phyloP scores from a whole-genome alignment of 306 rosid genomes.

The Quillaja saponaria region DNA sequence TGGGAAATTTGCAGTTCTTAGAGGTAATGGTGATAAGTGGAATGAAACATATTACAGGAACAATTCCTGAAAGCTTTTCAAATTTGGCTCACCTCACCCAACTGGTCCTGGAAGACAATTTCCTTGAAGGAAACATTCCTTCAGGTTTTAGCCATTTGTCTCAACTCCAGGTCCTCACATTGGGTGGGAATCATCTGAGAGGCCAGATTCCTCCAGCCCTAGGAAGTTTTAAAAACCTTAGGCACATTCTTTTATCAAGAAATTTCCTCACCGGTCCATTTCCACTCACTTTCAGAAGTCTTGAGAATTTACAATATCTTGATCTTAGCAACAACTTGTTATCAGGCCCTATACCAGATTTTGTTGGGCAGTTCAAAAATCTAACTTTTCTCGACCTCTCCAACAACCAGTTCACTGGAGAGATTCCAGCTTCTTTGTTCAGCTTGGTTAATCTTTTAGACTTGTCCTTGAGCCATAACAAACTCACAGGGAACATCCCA shows the following conservation, averaged over 20 bases:
- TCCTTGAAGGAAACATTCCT: constrained; percentile 78
- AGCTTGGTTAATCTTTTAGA: constrained; percentile 62
- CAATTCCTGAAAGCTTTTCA: constrained; percentile 73
- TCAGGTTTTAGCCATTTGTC: constrained; percentile 64
- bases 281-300: constrained; percentile 55
- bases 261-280: constrained; percentile 67
- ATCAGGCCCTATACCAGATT: constrained; percentile 65
- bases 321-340: constrained; percentile 78
- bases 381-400: constrained; percentile 75
- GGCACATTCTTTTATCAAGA: constrained; percentile 66
- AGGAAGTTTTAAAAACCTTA: constrained; percentile 58
- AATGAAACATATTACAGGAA: constrained; percentile 72
- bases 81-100: constrained; percentile 70
- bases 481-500: constrained; percentile 73
- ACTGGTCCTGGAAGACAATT: constrained; percentile 71
- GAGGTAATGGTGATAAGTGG: constrained; percentile 83
- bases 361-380: constrained; percentile 55
- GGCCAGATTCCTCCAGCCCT: constrained; percentile 78
- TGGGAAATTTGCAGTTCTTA: constrained; percentile 70
- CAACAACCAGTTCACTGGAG: constrained; percentile 63
- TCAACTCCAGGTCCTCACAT: constrained; percentile 65
- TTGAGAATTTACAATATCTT: constrained; percentile 58
- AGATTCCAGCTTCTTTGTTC: constrained; percentile 69
- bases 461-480: constrained; percentile 72
- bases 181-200: constrained; percentile 68